Conservation (phyloP, 495 filamentous ascomycete genomes). For the Tuber calosporum region DNA sequence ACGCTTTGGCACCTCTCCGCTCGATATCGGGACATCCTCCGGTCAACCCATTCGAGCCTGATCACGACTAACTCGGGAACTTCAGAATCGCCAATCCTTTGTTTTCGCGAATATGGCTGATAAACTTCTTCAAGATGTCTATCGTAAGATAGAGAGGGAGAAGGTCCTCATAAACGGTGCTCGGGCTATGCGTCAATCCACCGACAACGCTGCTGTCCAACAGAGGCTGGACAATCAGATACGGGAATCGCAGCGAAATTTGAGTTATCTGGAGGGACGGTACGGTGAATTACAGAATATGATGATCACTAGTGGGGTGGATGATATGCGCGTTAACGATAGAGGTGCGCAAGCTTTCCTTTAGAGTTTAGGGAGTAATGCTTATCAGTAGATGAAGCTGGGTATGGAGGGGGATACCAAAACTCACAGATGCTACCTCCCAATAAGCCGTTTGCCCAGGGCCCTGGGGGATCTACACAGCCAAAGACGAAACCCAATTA, state of each 20-base stretch:
- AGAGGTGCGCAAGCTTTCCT: conserved; percentile 49
- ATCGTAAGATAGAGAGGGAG: conserved; percentile 96
- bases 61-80: neutral
- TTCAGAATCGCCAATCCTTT: neutral
- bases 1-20: neutral
- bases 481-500: conserved; percentile 80
- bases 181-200: conserved; percentile 88
- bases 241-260: conserved; percentile 83
- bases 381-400: conserved; percentile 35
- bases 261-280: conserved; percentile 86
- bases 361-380: conserved; percentile 45
- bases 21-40: neutral
- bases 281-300: conserved; percentile 82
- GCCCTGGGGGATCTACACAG: conserved; percentile 47
- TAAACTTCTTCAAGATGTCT: conserved; percentile 55
- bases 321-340: conserved; percentile 54
- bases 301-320: conserved; percentile 52
- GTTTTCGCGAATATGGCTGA: conserved; percentile 34
- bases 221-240: conserved; percentile 85
- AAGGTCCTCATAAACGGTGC: conserved; percentile 91
- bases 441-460: conserved; percentile 68
- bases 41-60: neutral
- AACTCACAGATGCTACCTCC: conserved; percentile 71
- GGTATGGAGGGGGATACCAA: conserved; percentile 37
- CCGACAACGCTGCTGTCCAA: conserved; percentile 81